A percentile compares a stretch with the other conserved stretches of the same genome.
Evolutionary conservation across 495 filamentous ascomycete genomes (phyloP).

Genomic region (Cudoniella acicularis): DNA sequence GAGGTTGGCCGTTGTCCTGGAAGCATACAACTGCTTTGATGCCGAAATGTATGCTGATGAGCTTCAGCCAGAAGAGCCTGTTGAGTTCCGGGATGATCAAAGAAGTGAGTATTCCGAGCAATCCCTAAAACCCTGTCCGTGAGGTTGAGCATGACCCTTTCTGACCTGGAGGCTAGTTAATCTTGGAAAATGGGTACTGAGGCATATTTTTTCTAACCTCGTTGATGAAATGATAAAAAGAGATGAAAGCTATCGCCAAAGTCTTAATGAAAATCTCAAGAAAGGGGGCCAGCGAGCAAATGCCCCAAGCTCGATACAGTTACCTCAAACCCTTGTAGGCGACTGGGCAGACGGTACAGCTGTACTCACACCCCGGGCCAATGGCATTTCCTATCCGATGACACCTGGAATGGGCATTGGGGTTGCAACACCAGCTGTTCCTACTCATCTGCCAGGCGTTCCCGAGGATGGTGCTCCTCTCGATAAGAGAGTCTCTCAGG

Average conservation of each 20-base stretch:
- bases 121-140: too few relatives aligned
- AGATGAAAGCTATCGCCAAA: constrained; percentile 67
- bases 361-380: constrained; percentile 59
- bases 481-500: constrained; percentile 40
- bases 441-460: constrained; percentile 40
- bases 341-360: constrained; percentile 43
- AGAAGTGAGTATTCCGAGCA: constrained; percentile 86
- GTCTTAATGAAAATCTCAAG: constrained; percentile 57
- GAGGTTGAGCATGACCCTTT: too few relatives aligned
- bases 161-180: constrained; percentile 59
- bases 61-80: constrained; percentile 61
- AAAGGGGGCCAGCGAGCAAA: constrained; percentile 53
- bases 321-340: constrained; percentile 52
- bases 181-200: constrained; percentile 92
- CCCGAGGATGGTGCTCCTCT: constrained; percentile 46
- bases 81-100: constrained; percentile 89
- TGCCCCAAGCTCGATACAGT: constrained; percentile 62
- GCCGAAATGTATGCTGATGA: constrained; percentile 97
- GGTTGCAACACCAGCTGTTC: constrained; percentile 64
- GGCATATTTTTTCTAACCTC: constrained; percentile 85
- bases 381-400: constrained; percentile 50
- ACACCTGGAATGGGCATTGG: constrained; percentile 78
- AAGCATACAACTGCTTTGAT: constrained; percentile 96
- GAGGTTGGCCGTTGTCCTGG: constrained; percentile 81
- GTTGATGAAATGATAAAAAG: constrained; percentile 85